Evolutionary conservation across 2,329 filamentous ascomycete species (phyloP).

Genomic region (Aspergillus unguis): DNA sequence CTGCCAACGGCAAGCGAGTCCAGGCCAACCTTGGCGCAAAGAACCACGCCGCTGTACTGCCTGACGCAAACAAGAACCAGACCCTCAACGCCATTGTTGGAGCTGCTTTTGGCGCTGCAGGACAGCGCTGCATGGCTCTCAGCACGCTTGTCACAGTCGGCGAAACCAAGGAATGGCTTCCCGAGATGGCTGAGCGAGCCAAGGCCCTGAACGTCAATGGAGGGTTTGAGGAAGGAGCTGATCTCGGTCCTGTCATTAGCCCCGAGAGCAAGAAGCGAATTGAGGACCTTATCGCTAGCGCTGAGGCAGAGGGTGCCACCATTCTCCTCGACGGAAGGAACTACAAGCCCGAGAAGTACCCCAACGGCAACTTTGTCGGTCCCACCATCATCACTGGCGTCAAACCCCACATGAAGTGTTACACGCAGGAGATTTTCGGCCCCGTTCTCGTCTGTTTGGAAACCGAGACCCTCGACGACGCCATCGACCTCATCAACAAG

Average conservation of each 20-base stretch:
- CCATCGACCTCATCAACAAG: slow-evolving; percentile 61
- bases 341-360: slow-evolving; percentile 60
- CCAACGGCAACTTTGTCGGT: slow-evolving; percentile 65
- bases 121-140: slow-evolving; percentile 67
- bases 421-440: slow-evolving; percentile 65
- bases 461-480: slow-evolving; percentile 59
- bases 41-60: slow-evolving; percentile 66
- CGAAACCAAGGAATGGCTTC: slow-evolving; percentile 63
- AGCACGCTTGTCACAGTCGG: slow-evolving; percentile 64
- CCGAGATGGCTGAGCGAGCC: slow-evolving; percentile 60
- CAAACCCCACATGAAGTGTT: slow-evolving; percentile 64
- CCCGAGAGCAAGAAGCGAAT: slow-evolving; percentile 63
- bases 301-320: slow-evolving; percentile 62
- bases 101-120: slow-evolving; percentile 66
- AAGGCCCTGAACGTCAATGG: slow-evolving; percentile 60
- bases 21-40: slow-evolving; percentile 68
- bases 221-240: slow-evolving; percentile 61
- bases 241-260: slow-evolving; percentile 64
- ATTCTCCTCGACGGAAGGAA: slow-evolving; percentile 62
- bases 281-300: slow-evolving; percentile 58
- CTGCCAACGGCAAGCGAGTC: slow-evolving; percentile 67
- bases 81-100: slow-evolving; percentile 64
- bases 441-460: slow-evolving; percentile 63
- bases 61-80: slow-evolving; percentile 68
- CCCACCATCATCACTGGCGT: slow-evolving; percentile 65